phyloP scores from a whole-genome alignment of 2,329 filamentous ascomycete species.

The Blastomyces silverae region DNA sequence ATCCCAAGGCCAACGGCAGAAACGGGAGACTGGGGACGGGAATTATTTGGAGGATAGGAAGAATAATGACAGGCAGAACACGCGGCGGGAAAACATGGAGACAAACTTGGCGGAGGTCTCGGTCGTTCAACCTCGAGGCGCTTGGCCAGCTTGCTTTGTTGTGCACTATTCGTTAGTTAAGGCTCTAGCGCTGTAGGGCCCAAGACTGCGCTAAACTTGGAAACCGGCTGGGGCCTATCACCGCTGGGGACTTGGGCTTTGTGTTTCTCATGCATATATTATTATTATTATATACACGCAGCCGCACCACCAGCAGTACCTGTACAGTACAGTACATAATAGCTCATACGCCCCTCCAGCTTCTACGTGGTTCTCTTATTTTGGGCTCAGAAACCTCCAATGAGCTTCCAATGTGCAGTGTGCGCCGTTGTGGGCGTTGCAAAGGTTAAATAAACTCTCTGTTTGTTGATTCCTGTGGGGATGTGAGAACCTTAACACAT shows the following conservation, averaged over 20 bases:
- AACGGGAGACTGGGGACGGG: not conserved
- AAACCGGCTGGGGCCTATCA: not conserved
- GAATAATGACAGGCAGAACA: not conserved
- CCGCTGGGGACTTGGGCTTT: not conserved
- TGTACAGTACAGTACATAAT: too few relatives aligned
- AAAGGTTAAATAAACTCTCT: not conserved
- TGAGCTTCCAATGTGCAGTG: not conserved
- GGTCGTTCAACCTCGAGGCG: not conserved
- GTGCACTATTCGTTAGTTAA: not conserved
- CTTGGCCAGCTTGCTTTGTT: too few relatives aligned
- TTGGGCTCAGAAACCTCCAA: not conserved
- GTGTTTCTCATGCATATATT: too few relatives aligned
- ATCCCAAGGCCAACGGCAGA: not conserved
- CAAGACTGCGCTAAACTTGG: not conserved
- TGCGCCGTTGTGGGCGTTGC: not conserved
- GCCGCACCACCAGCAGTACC: too few relatives aligned
- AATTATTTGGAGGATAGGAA: not conserved
- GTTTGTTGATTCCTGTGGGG: not conserved
- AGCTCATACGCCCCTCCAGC: not conserved
- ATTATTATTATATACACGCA: too few relatives aligned
- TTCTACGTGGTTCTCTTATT: not conserved
- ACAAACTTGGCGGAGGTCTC: not conserved
- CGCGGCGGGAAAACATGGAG: not conserved
- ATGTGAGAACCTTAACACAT: not conserved
- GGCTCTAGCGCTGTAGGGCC: not conserved